A percentile compares a stretch with the other conserved stretches of the same genome.
Conservation (phyloP, 345 rosid species). For the Euphorbia pulcherrima region DNA sequence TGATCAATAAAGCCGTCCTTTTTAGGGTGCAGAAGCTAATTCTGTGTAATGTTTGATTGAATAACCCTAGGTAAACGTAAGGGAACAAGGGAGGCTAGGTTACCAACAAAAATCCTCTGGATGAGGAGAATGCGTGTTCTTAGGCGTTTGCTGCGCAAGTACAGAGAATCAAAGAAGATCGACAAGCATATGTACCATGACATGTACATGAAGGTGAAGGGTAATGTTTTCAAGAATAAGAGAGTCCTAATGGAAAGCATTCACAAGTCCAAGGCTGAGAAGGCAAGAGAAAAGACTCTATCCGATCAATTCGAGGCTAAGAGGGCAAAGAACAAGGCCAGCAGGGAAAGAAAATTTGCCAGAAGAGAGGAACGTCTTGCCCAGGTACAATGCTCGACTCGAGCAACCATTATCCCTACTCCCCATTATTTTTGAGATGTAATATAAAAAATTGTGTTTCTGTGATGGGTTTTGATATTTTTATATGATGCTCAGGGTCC, state of each 20-base stretch:
- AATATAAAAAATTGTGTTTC: not conserved
- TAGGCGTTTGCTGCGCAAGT: conserved; percentile 83
- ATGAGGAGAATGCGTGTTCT: conserved; percentile 96
- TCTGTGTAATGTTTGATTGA: not conserved
- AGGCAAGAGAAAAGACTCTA: conserved; percentile 90
- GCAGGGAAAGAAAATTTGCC: conserved; percentile 84
- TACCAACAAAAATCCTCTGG: conserved; percentile 91
- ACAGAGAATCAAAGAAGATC: conserved; percentile 85
- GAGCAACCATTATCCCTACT: not conserved
- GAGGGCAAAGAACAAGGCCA: conserved; percentile 94
- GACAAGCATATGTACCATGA: conserved; percentile 98
- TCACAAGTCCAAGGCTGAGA: conserved; percentile 96
- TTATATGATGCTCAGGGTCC: conserved; percentile 16
- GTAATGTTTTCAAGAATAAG: conserved; percentile 94
- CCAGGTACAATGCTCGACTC: conserved; percentile 38
- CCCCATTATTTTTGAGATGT: not conserved
- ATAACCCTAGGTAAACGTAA: conserved; percentile 66
- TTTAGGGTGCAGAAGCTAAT: not conserved
- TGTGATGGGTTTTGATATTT: not conserved
- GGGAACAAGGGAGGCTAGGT: conserved; percentile 96
- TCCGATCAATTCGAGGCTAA: conserved; percentile 93
- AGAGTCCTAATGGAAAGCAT: conserved; percentile 95
- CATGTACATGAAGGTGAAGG: conserved; percentile 98
- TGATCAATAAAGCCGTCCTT: not conserved
- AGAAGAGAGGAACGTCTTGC: conserved; percentile 91